These are phyloP conservation scores for Scleromitrula shiraiana DNA, from an alignment of 2,329 filamentous ascomycete species.

Conservation along the genomic window DNA sequence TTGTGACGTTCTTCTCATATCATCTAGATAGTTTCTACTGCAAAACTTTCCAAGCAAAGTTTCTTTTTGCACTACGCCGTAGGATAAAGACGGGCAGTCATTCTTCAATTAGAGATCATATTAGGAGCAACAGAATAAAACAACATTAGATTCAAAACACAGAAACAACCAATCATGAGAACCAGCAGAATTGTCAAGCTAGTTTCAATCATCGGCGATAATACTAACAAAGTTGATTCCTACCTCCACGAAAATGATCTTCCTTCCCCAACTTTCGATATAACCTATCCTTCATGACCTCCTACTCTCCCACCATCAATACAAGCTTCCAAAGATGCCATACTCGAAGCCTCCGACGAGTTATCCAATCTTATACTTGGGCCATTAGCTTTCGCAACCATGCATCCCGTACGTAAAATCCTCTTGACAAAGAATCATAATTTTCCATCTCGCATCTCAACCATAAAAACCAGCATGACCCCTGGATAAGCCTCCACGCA, in stretches of 20 bases:
- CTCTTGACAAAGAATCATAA: too few species aligned
- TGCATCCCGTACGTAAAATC: too few species aligned
- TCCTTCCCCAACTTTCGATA: background rate
- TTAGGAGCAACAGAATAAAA: too few species aligned
- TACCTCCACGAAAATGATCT: background rate
- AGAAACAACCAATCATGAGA: background rate
- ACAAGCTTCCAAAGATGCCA: background rate
- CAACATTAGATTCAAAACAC: too few species aligned
- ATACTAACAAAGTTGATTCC: background rate
- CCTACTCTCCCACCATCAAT: background rate
- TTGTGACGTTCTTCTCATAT: too few species aligned
- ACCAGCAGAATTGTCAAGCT: background rate
- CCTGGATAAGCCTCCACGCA: background rate
- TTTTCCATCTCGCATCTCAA: too few species aligned
- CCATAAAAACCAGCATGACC: background rate
- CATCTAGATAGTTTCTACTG: too few species aligned
- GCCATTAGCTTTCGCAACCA: background rate
- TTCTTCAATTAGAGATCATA: too few species aligned
- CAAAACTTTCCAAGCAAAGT: too few species aligned
- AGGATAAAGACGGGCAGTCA: too few species aligned
- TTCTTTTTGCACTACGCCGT: too few species aligned
- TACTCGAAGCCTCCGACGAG: background rate
- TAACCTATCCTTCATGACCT: background rate
- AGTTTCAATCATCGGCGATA: background rate
- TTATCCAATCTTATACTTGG: background rate